Conservation (phyloP, 495 filamentous ascomycete genomes). For the Choiromyces venosus region DNA sequence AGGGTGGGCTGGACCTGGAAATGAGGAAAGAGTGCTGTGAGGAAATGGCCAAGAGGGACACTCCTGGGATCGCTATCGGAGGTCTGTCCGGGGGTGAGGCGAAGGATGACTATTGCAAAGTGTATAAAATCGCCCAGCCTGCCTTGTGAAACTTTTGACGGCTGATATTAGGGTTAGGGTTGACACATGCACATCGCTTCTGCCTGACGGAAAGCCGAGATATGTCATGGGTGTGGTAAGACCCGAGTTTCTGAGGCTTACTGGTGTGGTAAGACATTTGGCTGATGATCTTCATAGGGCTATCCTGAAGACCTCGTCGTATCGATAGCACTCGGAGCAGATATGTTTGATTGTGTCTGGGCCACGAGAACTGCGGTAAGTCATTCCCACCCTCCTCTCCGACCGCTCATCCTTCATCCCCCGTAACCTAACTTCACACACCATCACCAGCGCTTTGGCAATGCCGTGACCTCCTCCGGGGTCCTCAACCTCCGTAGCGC, state of each 20-base stretch:
- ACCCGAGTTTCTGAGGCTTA: conserved; percentile 10
- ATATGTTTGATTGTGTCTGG: conserved; percentile 99
- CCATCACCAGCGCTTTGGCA: conserved; percentile 66
- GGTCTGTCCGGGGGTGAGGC: conserved; percentile 83
- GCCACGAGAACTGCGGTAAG: conserved; percentile 77
- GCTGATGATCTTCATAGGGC: conserved; percentile 49
- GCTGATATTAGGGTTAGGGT: conserved; percentile 53
- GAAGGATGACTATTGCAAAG: conserved; percentile 57
- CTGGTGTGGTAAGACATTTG: not conserved
- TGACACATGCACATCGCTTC: conserved; percentile 71
- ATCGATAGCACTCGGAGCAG: conserved; percentile 83
- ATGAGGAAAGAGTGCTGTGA: conserved; percentile 75
- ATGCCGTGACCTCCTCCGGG: conserved; percentile 77
- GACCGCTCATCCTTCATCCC: not conserved
- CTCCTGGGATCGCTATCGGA: conserved; percentile 93
- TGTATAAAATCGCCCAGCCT: conserved; percentile 32
- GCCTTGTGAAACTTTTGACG: not conserved
- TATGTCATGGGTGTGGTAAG: conserved; percentile 95
- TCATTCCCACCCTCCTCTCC: conserved; percentile 39
- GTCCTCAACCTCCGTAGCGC: conserved; percentile 75
- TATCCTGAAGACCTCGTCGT: conserved; percentile 95
- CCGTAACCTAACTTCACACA: conserved; percentile 1
- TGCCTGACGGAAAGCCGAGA: conserved; percentile 85
- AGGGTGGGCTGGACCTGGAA: conserved; percentile 88
- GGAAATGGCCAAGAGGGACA: conserved; percentile 87